phyloP scores from a whole-genome alignment of 2,329 filamentous ascomycete species.

The Phaeomoniella chlamydospora region DNA sequence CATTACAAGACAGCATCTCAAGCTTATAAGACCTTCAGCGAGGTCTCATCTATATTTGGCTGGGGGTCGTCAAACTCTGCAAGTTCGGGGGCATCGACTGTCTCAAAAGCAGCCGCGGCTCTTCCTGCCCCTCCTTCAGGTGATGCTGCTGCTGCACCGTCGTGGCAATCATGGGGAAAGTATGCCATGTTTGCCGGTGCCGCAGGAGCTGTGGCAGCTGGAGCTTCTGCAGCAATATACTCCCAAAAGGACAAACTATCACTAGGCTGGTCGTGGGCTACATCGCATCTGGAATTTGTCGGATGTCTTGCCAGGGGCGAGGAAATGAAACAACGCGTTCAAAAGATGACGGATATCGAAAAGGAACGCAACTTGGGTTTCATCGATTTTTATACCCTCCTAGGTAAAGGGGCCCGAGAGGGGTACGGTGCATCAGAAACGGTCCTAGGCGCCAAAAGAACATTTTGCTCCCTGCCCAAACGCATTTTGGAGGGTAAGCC shows the following conservation, averaged over 20 bases:
- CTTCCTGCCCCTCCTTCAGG: constrained; percentile 18
- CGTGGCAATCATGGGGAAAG: constrained; percentile 71
- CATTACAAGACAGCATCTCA: constrained; percentile 64
- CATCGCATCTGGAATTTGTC: constrained; percentile 86
- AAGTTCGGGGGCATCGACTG: constrained; percentile 6
- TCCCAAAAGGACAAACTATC: constrained; percentile 67
- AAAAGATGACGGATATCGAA: constrained; percentile 50
- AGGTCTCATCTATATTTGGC: constrained; percentile 49
- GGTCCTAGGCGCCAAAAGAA: constrained; percentile 47
- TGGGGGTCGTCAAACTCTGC: constrained; percentile 26
- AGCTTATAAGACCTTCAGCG: constrained; percentile 54
- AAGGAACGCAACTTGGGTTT: constrained; percentile 59
- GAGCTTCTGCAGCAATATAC: constrained; percentile 74
- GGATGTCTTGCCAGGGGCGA: constrained; percentile 74
- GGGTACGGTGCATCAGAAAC: constrained; percentile 31
- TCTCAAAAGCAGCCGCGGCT: constrained; percentile 10
- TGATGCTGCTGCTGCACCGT: constrained; percentile 30
- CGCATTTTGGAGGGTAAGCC: constrained; percentile 15
- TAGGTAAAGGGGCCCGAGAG: constrained; percentile 51
- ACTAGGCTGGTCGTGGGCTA: constrained; percentile 65
- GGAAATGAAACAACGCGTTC: constrained; percentile 62
- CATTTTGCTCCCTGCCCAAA: constrained; percentile 64
- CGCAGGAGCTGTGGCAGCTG: constrained; percentile 63
- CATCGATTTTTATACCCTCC: constrained; percentile 72
- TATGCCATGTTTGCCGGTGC: constrained; percentile 78